Conservation (phyloP, 768 basidiomycete genomes). For the Podaxis carcinomalis region DNA sequence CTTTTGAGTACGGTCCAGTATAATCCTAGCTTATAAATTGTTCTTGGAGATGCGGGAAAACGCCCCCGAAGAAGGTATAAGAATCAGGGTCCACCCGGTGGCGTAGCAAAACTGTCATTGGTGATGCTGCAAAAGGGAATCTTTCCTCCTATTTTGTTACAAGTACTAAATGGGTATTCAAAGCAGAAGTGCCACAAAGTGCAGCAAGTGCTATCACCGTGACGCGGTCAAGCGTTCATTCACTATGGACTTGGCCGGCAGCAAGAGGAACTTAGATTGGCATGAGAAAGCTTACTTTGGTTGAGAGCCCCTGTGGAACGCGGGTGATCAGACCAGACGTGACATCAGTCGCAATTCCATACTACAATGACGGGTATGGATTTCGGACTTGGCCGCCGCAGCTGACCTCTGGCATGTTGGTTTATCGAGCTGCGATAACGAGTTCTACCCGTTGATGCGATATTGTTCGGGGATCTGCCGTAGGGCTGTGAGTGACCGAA, state of each 20-base stretch:
- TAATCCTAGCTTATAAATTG: too few species aligned
- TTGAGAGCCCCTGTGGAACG: not conserved
- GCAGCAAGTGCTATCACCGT: constrained; percentile 1
- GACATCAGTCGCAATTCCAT: not conserved
- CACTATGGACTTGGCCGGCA: not conserved
- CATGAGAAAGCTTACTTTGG: not conserved
- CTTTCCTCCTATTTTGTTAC: constrained; percentile 9
- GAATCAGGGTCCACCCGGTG: not conserved
- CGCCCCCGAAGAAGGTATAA: not conserved
- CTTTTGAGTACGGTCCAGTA: too few species aligned
- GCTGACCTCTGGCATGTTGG: not conserved
- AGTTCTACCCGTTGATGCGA: not conserved
- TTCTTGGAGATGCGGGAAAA: not conserved
- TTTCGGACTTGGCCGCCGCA: not conserved
- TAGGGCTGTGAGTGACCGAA: too few species aligned
- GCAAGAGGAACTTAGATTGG: not conserved
- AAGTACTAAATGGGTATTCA: not conserved
- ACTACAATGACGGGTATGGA: not conserved
- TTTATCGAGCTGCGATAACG: not conserved
- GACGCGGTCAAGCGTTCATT: not conserved
- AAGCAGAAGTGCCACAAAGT: not conserved
- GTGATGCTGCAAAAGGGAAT: constrained; percentile 3
- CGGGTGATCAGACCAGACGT: not conserved
- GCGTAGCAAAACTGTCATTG: not conserved
- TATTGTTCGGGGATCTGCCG: not conserved